Conservation (phyloP, 768 basidiomycete species). For the Tricholoma furcatifolium region DNA sequence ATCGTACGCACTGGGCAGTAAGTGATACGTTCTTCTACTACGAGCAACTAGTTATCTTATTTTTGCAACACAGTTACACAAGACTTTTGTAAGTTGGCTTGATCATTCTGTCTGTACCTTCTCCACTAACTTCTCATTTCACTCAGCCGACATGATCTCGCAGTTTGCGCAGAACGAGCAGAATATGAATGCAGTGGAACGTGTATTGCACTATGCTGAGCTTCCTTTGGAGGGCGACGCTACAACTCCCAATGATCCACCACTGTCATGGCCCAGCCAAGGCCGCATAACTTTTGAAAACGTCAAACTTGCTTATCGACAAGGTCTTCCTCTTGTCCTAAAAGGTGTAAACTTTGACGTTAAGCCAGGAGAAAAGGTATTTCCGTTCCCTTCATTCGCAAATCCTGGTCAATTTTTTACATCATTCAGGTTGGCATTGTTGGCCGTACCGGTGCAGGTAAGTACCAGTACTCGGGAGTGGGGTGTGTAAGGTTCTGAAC, state of each 20-base stretch:
- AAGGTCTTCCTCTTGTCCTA: conserved; percentile 65
- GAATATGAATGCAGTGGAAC: conserved; percentile 73
- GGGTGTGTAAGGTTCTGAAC: too few species aligned
- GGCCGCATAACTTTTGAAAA: conserved; percentile 59
- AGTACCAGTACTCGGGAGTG: neutral
- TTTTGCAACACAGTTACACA: conserved; percentile 40
- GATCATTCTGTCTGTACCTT: neutral
- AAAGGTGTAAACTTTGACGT: conserved; percentile 58
- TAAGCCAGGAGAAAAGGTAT: conserved; percentile 63
- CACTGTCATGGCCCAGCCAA: conserved; percentile 44
- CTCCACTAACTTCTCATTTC: neutral
- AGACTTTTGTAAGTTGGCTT: conserved; percentile 43
- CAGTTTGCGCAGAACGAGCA: conserved; percentile 62
- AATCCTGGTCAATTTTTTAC: neutral
- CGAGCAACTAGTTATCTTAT: too few species aligned
- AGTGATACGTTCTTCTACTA: conserved; percentile 19
- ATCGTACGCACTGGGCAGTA: conserved; percentile 52
- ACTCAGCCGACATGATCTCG: conserved; percentile 50
- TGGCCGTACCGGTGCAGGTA: conserved; percentile 45
- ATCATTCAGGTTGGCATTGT: conserved; percentile 41
- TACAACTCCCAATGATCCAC: conserved; percentile 43
- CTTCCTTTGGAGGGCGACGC: conserved; percentile 55
- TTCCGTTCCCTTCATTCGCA: conserved; percentile 3
- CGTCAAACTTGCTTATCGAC: conserved; percentile 58
- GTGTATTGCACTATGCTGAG: conserved; percentile 66